Base-by-base conservation (phyloP, 2,329 filamentous ascomycete species). In the Teratosphaeria gauchensis region DNA sequence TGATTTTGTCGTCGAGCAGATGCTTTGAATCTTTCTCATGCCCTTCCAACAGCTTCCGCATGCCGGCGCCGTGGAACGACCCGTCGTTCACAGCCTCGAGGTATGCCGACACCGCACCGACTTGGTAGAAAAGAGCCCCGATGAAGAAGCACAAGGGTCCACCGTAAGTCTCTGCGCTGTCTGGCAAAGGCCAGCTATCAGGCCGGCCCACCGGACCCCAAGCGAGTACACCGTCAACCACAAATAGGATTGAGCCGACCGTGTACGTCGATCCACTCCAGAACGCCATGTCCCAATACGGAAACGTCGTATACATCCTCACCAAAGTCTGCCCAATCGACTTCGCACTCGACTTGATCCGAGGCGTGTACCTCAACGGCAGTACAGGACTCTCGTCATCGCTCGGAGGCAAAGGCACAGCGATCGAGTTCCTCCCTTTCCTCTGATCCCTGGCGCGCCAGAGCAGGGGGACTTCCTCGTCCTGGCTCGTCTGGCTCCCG, bases 211-310 rank as follows among this genome's bases (percentile, higher is more conserved):
- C 58, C 16, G 65, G 62, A 6, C 54, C 58, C 66, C 66, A 70
- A 1, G 64, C 62, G 32, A 68, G 61, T 1, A 58, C 59, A 11
- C 66, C 65, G 51, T 64, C 61, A 21, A 63, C 60, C n/a, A 68
- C 61, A 58, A 68, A 70, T 4, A 70, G 58, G 4, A 64, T 61
- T 2, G 66, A 66, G 32, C 68, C 68, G 8, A 65, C 60, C 9
- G 64, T 65, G 42, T 69, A 70, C 3, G 62, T 62, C 55, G 59
- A 67, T 12, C 65, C 67, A 28, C 58, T 61, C 66, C 66, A 68
- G 59, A 66, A 69, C 8, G 66, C 64, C 66, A 69, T 66, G 52
- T 70, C 66, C 66, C 67, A 66, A 54, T 69, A 68, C 4, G 68
- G 63, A 59, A 70, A 68, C 11, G 63, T 66, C 12, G 62, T 65